These are phyloP conservation scores for Sphaceloma murrayae DNA, from an alignment of 2,329 filamentous ascomycete species.

Conservation along the genomic window DNA sequence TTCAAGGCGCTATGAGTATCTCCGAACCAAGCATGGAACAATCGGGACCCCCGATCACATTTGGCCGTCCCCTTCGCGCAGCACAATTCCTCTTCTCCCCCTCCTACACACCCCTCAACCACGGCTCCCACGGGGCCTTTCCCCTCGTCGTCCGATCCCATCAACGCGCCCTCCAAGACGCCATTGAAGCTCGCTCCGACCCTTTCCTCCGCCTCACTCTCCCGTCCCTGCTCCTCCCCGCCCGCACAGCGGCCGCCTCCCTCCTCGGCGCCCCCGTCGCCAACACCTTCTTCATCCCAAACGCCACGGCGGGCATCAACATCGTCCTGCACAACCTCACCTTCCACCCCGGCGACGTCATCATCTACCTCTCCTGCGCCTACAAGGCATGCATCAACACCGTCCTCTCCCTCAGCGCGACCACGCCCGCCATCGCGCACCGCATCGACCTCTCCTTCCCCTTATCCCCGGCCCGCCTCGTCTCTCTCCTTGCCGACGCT, in stretches of 20 bases:
- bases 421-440: conserved; percentile 40
- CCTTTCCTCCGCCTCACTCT: conserved; percentile 63
- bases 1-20: too few species aligned
- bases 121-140: conserved; percentile 71
- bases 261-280: conserved; percentile 57
- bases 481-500: conserved; percentile 50
- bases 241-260: conserved; percentile 54
- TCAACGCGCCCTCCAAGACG: conserved; percentile 56
- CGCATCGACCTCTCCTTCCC: conserved; percentile 60
- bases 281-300: conserved; percentile 66
- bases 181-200: conserved; percentile 61
- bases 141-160: conserved; percentile 52
- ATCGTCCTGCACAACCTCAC: conserved; percentile 66
- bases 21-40: too few species aligned
- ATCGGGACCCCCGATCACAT: too few species aligned
- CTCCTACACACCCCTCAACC: background rate
- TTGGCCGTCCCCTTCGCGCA: background rate
- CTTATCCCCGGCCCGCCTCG: conserved; percentile 56
- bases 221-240: conserved; percentile 52
- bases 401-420: conserved; percentile 63
- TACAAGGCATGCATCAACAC: conserved; percentile 72
- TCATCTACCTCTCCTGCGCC: conserved; percentile 68
- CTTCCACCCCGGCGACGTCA: conserved; percentile 62
- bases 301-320: conserved; percentile 71
- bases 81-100: background rate